Evolutionary conservation across 192 early-diverging fungal species (phyloP).

Genomic region (Backusella westeae): DNA sequence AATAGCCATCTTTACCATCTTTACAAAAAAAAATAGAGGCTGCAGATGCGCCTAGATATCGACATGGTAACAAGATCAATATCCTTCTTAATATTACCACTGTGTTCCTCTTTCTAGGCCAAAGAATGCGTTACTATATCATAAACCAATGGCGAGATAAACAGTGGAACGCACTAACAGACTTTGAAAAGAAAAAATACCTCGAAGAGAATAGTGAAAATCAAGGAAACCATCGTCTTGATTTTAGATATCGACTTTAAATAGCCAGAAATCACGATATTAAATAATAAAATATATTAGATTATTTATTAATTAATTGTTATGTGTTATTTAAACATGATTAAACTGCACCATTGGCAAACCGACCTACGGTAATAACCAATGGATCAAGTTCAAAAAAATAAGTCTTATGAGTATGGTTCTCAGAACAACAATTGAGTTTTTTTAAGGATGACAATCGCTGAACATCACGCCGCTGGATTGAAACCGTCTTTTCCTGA

Average conservation of each 20-base stretch:
- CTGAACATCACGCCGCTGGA: neutral
- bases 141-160: neutral
- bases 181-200: neutral
- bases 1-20: neutral
- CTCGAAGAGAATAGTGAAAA: neutral
- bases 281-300: neutral
- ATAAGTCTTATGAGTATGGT: neutral
- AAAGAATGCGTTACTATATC: neutral
- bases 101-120: neutral
- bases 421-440: neutral
- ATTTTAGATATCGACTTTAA: conserved; percentile 5
- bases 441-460: neutral
- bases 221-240: neutral
- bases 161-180: neutral
- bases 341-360: neutral
- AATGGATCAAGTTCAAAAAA: neutral
- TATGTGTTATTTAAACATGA: neutral
- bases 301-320: neutral
- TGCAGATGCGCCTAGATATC: conserved; percentile 18
- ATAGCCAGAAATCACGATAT: neutral
- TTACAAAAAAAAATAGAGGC: conserved; percentile 6
- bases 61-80: conserved; percentile 10
- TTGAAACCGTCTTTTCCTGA: neutral
- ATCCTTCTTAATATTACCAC: neutral
- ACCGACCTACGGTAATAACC: neutral